These are phyloP conservation scores for Xylogone sp. DNA, from an alignment of 2,329 filamentous ascomycete genomes.

Conservation along the genomic window DNA sequence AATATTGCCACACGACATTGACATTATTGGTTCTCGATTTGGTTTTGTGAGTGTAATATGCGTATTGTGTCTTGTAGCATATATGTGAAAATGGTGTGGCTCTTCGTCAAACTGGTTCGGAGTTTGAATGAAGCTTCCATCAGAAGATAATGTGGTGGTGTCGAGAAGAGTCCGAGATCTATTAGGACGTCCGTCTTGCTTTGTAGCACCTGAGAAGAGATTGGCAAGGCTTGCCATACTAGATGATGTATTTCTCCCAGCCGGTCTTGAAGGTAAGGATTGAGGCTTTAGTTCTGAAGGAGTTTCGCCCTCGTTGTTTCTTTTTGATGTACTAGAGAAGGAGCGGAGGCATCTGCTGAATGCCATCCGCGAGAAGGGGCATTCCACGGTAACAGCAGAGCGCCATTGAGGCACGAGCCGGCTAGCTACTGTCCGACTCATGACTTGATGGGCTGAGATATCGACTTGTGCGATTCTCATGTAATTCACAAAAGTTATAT, in stretches of 20 bases:
- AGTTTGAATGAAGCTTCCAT: conserved; percentile 7
- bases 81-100: conserved; percentile 85
- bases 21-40: conserved; percentile 72
- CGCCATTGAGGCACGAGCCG: conserved; percentile 25
- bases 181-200: neutral
- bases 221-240: conserved; percentile 2
- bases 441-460: conserved; percentile 12
- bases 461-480: conserved; percentile 5
- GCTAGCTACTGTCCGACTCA: conserved; percentile 24
- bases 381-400: conserved; percentile 10
- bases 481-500: conserved; percentile 17
- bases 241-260: neutral
- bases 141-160: conserved; percentile 9
- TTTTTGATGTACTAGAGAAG: conserved; percentile 30
- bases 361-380: conserved; percentile 3
- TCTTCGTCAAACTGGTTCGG: conserved; percentile 31
- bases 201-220: conserved; percentile 3
- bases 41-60: conserved; percentile 88
- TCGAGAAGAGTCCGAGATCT: neutral
- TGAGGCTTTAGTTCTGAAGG: neutral
- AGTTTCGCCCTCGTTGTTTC: conserved; percentile 14
- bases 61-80: conserved; percentile 87
- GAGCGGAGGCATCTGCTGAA: conserved; percentile 19
- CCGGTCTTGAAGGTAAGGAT: neutral
- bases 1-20: conserved; percentile 78